Conservation (phyloP, 2,329 filamentous ascomycete genomes). For the Arthrocladium fulminans region DNA sequence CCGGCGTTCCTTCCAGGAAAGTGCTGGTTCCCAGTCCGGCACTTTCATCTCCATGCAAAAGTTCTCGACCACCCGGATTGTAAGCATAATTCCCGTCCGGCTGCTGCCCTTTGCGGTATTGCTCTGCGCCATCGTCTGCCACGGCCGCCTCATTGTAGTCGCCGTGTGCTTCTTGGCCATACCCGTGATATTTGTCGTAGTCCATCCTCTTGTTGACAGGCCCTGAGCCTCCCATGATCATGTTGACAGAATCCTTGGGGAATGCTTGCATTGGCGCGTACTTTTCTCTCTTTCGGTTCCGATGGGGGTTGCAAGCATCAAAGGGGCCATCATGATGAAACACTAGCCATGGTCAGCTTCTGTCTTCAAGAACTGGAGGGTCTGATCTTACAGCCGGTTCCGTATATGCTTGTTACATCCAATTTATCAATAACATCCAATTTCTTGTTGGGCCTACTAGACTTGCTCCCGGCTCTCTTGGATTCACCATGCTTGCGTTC, state of each 20-base stretch:
- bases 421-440: constrained; percentile 93
- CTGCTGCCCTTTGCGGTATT: constrained; percentile 27
- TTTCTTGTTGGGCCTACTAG: constrained; percentile 31
- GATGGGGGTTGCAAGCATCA: constrained; percentile 88
- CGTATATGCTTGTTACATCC: constrained; percentile 92
- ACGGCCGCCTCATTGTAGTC: constrained; percentile 56
- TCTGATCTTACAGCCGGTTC: constrained; percentile 65
- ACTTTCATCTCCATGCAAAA: constrained; percentile 75
- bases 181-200: constrained; percentile 79
- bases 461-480: constrained; percentile 30
- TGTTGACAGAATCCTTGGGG: constrained; percentile 85
- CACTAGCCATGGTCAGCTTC: constrained; percentile 44
- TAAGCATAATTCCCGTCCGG: constrained; percentile 41
- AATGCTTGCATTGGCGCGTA: constrained; percentile 95
- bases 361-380: background rate
- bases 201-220: constrained; percentile 75
- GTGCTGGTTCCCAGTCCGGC: constrained; percentile 86
- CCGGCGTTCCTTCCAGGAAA: constrained; percentile 88
- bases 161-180: constrained; percentile 73
- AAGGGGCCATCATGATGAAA: constrained; percentile 98
- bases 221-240: constrained; percentile 77
- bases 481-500: constrained; percentile 41
- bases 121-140: constrained; percentile 22
- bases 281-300: constrained; percentile 73
- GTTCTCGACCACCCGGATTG: constrained; percentile 59